Evolutionary conservation across 2,329 filamentous ascomycete species (phyloP).

Genomic region (Trichoderma oligosporum): DNA sequence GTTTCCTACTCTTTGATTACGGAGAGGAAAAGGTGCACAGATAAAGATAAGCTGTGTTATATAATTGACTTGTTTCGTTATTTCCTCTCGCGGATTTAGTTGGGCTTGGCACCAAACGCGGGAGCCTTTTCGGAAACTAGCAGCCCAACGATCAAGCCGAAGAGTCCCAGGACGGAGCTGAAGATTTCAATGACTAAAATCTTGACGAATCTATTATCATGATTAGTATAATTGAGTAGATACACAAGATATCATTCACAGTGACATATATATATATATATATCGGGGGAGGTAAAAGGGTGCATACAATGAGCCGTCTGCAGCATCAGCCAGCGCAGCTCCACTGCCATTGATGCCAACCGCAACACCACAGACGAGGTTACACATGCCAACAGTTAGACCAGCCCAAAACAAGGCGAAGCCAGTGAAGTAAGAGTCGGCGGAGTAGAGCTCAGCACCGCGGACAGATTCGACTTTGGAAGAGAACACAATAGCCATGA

Average conservation of each 20-base stretch:
- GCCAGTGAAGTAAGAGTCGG: constrained; percentile 85
- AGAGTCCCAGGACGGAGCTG: constrained; percentile 93
- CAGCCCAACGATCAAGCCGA: constrained; percentile 91
- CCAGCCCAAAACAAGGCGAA: constrained; percentile 96
- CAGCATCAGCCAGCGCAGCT: constrained; percentile 91
- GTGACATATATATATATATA: not conserved
- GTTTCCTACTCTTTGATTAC: constrained; percentile 22
- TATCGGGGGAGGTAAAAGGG: not conserved
- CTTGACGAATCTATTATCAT: constrained; percentile 76
- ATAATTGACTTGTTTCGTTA: constrained; percentile 11
- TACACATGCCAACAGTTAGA: constrained; percentile 90
- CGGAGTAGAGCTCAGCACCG: constrained; percentile 64
- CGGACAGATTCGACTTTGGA: constrained; percentile 71
- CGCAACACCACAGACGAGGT: constrained; percentile 90
- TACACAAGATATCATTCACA: not conserved
- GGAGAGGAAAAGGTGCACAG: not conserved
- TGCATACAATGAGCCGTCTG: constrained; percentile 79
- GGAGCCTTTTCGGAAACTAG: constrained; percentile 79
- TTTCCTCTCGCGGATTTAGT: not conserved
- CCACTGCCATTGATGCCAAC: constrained; percentile 98
- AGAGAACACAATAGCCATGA: constrained; percentile 98
- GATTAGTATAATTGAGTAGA: constrained; percentile 24
- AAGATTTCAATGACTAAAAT: constrained; percentile 99
- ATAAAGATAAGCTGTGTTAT: not conserved
- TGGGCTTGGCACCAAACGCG: constrained; percentile 22